Evolutionary conservation across 345 rosid species (phyloP).

Genomic region (Erysimum cheiranthoides): DNA sequence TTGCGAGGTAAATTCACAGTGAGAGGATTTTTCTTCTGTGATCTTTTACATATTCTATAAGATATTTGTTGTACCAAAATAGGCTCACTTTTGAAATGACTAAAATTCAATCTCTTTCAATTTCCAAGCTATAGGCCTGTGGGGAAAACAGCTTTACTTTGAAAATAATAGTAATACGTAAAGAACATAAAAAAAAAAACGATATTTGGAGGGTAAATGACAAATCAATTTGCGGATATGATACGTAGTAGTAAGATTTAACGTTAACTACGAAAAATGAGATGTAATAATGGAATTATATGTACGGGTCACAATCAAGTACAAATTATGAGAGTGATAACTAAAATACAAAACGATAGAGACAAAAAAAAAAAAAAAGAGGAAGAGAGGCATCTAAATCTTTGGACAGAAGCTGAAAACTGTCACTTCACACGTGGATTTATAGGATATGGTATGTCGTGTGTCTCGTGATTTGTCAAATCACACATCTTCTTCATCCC

Average conservation of each 20-base stretch:
- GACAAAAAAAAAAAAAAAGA: constrained; percentile 31
- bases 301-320: constrained; percentile 42
- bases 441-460: constrained; percentile 40
- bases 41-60: neutral
- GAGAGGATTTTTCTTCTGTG: neutral
- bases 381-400: constrained; percentile 26
- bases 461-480: constrained; percentile 47
- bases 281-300: constrained; percentile 34
- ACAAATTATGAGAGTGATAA: constrained; percentile 34
- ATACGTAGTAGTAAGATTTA: constrained; percentile 13
- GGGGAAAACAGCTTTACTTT: neutral
- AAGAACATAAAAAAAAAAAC: neutral
- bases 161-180: neutral
- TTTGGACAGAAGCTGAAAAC: constrained; percentile 43
- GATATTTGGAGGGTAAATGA: constrained; percentile 6
- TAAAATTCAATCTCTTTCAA: neutral
- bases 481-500: constrained; percentile 24
- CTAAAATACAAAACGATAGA: constrained; percentile 25
- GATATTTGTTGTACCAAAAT: no score
- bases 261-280: constrained; percentile 26
- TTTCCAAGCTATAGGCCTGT: neutral
- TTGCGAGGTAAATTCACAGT: neutral
- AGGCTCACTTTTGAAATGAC: no score
- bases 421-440: constrained; percentile 51
- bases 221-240: neutral